Base-by-base conservation (phyloP, 805 yeast species). In the Kurtzmaniella cleridarum region DNA sequence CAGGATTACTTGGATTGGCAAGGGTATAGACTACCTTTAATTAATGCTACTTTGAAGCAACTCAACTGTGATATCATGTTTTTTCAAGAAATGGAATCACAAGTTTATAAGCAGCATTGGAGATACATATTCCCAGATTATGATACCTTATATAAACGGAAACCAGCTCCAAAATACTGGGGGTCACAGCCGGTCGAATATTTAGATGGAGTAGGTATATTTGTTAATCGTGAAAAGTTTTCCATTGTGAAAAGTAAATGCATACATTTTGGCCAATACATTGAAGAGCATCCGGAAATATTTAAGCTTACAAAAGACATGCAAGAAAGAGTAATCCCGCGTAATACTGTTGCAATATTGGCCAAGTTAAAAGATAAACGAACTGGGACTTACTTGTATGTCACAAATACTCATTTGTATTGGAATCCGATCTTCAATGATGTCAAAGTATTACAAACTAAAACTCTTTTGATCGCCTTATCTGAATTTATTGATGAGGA, bases 141-240 rank as follows among this genome's bases (percentile, higher is more conserved):
- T 50, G 69, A 65, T 2, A 70, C 79, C 2, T 48, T 63, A 9
- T 78, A 69, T 47, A 65, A 71, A 16, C 62, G 67, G 32, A 79
- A 79, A 51, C 67, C 72, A 3, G 65, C 64, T 13, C 81, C 84
- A 0, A 46, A 42, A 2, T 78, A 78, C 49, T 79, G 84, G 84
- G 57, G 56, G 16, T 57, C 60, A 27, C 32, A 38, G 35, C 60
- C 65, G 3, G 46, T 57, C 3, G 68, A 67, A 32, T 66, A 64
- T 47, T 69, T 79, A 67, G 85, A 79, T 53, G 84, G 85, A 7
- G 81, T 78, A 8, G 73, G 79, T 0, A 62, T 79, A 3, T 76
- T 77, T 48, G 70, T 70, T 40, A 75, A 78, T 43, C 46, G 50
- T n/a, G 54, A 60, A 13, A 69, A 72, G 45, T 78, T 79, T 42